Percentiles rank a stretch among this genome's conserved stretches.
Conservation (phyloP, 2,329 filamentous ascomycete genomes). For the Xenoacremonium recifei region DNA sequence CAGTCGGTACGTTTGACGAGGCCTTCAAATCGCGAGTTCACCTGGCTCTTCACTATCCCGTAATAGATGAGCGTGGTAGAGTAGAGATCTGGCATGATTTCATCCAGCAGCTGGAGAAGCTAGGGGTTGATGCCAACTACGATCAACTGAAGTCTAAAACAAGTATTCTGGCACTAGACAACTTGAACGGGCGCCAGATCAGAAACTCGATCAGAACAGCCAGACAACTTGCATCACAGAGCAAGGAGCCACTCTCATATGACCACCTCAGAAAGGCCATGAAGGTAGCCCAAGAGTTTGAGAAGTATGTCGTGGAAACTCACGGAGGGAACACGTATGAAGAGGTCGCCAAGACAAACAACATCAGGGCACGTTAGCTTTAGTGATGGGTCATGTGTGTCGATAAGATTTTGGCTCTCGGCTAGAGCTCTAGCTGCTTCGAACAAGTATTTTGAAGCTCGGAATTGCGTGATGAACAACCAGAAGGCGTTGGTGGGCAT, state of each 20-base stretch:
- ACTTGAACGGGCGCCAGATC: conserved; percentile 41
- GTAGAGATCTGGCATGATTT: background rate
- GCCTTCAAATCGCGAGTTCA: background rate
- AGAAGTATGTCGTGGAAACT: background rate
- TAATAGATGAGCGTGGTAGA: background rate
- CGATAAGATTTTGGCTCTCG: too few relatives aligned
- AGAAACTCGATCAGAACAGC: conserved; percentile 31
- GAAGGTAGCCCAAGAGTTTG: background rate
- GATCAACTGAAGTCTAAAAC: conserved; percentile 1
- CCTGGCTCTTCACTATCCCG: background rate
- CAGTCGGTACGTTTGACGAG: too few relatives aligned
- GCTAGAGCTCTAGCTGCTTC: too few relatives aligned
- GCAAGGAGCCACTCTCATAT: background rate
- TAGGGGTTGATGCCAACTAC: background rate
- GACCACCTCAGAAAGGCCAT: background rate
- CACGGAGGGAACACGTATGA: background rate
- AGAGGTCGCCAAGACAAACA: background rate
- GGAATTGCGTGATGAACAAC: background rate
- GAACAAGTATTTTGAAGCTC: too few relatives aligned
- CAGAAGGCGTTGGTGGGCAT: background rate
- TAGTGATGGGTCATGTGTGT: too few relatives aligned
- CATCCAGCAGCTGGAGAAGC: background rate
- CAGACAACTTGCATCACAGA: background rate
- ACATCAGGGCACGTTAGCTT: too few relatives aligned
- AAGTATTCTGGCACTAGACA: conserved; percentile 28